Conservation (phyloP, 306 rosid genomes). For the Adenanthera pavonina region DNA sequence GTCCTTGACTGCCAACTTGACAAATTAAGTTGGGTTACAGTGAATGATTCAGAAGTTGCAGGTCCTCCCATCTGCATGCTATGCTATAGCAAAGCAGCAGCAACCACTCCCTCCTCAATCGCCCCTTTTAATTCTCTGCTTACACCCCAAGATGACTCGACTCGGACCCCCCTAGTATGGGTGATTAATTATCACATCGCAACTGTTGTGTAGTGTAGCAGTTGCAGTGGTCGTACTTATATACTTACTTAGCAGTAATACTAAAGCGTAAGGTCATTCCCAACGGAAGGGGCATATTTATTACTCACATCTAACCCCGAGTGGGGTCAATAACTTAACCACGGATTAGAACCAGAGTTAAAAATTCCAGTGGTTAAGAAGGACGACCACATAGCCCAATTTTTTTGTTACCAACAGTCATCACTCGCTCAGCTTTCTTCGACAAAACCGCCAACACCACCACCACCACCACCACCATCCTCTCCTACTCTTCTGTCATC, state of each 20-base stretch:
- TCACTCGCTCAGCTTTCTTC: conserved; percentile 63
- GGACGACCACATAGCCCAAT: conserved; percentile 79
- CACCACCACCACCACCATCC: background rate
- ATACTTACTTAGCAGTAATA: background rate
- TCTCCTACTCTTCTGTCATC: background rate
- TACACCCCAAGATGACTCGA: background rate
- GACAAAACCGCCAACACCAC: background rate
- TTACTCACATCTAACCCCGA: conserved; percentile 69
- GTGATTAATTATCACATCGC: background rate
- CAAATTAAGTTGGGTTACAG: conserved; percentile 65
- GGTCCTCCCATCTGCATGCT: conserved; percentile 49
- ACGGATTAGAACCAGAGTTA: conserved; percentile 90
- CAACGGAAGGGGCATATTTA: conserved; percentile 53
- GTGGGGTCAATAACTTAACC: conserved; percentile 80
- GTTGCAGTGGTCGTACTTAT: background rate
- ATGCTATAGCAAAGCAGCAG: background rate
- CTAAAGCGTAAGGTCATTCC: conserved; percentile 15
- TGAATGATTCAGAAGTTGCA: conserved; percentile 58
- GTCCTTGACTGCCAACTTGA: conserved; percentile 54
- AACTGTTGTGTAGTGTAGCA: background rate
- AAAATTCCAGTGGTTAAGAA: conserved; percentile 86
- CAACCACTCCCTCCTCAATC: conserved; percentile 19
- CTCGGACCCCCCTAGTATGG: background rate
- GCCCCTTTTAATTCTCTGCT: background rate
- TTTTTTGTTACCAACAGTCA: conserved; percentile 76